Base-by-base conservation (phyloP, 1,284 basidiomycete genomes). In the Volvariella surrecta region DNA sequence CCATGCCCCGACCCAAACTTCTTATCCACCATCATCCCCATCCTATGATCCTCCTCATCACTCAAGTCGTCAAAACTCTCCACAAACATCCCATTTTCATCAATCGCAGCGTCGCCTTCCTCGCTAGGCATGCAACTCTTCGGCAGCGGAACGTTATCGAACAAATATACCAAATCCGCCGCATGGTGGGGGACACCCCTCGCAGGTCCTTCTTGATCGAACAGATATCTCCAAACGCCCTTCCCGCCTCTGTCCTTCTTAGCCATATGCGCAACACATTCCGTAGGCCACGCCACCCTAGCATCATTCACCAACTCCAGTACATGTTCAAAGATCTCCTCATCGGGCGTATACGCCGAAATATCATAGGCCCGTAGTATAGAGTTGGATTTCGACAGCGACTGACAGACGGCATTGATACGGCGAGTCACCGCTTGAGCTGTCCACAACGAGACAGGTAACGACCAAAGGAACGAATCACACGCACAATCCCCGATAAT, bases 321-420 rank as follows among this genome's bases (percentile, higher is more conserved):
- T 0, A 87, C 65, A 35, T 70, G 73, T 6, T 82, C 79, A 4
- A 70, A 65, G 34, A 87, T 73, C 52, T 87, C 82, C 6, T 76
- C 72, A 22, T 76, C 72, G 0, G 66, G 58, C 1, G 74, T 78
- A 49, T 76, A 65, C 0, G 73, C 52, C 18, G 66, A 63, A 46
- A 87, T 82, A 50, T 87, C 84, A 54, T 87, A 87, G 3, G 76
- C 73, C 35, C 78, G 74, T 43, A 85, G 65, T 40, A 87, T 56
- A 31, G 64, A 62, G 49, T 69, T 76, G 1, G 82, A 71, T 50
- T 77, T 80, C 31, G 59, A 62, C 38, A 86, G 63, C 6, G 76
- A 80, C 55, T 83, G 82, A 50, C 80, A 83, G 32, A 87, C 68
- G 3, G 84, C 83, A 41, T 80, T 79, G 45, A 86, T 63, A 31